Evolutionary conservation across 2,329 filamentous ascomycete genomes (phyloP).

Genomic region (Colletotrichum incanum): DNA sequence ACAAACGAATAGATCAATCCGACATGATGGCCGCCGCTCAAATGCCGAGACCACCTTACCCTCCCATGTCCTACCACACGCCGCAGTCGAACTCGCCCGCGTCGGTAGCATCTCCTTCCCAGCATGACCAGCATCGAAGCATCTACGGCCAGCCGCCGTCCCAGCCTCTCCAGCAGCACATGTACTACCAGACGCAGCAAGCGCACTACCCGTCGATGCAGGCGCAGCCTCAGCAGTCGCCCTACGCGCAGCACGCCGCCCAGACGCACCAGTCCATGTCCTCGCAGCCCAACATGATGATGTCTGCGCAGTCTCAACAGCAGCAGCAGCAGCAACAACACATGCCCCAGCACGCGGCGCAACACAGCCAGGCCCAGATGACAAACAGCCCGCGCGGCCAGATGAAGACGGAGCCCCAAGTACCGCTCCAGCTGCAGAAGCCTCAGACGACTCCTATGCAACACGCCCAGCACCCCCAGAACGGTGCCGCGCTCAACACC

Average conservation of each 20-base stretch:
- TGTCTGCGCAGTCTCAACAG: conserved; percentile 72
- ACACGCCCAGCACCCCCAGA: conserved; percentile 57
- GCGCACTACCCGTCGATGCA: conserved; percentile 78
- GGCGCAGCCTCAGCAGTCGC: conserved; percentile 72
- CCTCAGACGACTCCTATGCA: conserved; percentile 60
- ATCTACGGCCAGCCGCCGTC: conserved; percentile 87
- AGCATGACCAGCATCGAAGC: conserved; percentile 90
- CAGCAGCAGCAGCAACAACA: conserved; percentile 45
- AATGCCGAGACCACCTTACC: conserved; percentile 85
- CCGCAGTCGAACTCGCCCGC: conserved; percentile 96
- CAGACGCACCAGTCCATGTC: conserved; percentile 72
- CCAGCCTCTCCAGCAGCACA: conserved; percentile 83
- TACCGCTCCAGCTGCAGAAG: conserved; percentile 75
- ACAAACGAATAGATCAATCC: conserved; percentile 64
- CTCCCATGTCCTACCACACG: conserved; percentile 91
- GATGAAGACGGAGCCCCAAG: conserved; percentile 75
- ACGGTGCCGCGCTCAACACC: conserved; percentile 61
- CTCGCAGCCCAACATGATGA: conserved; percentile 77
- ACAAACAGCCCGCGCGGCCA: conserved; percentile 71
- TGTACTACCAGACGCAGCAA: conserved; percentile 80
- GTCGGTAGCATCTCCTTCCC: conserved; percentile 90
- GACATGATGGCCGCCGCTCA: conserved; percentile 78
- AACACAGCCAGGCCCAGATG: conserved; percentile 70
- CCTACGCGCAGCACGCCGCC: conserved; percentile 72
- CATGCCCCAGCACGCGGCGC: conserved; percentile 62